Evolutionary conservation across 805 yeast genomes (phyloP), one percentile per base, ranked within the genome.

Genomic region (Kluyveromyces starmeri): DNA sequence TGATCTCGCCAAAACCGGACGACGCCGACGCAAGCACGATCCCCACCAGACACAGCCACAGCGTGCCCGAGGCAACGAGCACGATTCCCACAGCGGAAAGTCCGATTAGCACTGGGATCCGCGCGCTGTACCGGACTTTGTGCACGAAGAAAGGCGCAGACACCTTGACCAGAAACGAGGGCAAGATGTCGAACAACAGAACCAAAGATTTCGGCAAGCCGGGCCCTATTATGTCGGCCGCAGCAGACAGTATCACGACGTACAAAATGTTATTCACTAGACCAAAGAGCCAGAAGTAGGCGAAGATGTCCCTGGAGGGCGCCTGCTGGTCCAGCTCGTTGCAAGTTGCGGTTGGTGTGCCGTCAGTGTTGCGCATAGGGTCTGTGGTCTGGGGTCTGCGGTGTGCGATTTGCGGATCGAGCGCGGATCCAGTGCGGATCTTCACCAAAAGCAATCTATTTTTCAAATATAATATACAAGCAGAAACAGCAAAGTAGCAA

Each of bases 221-320:
- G 1, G 84, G 73, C 1, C 96, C 95, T 1, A 88, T 96, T 10
- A 89, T 63, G 52, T 89, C 98, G 20, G 84, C 73, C 2, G 97
- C 97, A 0, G 96, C 95, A 0, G 94, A 77, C 10, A 89, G 64
- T 25, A 89, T 88, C 11, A 89, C 89, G 20, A 89, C 96, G 59
- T 88, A 89, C 1, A 89, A 70, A 8, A 89, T 79, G 54, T 89
- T 89, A 59, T 89, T 89, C 23, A 86, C 63, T 8, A 89, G 69
- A 0, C 97, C 98, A 55, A 88, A 84, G 1, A 78, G 49, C 75
- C 89, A 79, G 54, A 88, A 88, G 9, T 82, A 65, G 0, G 55
- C 28, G 47, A 72, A 77, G 5, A 65, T 39, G 14, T 14, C n/a
- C 25, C n/a, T n/a, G n/a, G n/a, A n/a, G n/a, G n/a, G n/a, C n/a